A percentile compares a stretch with the other conserved stretches of the same genome.
Evolutionary conservation across 2,329 filamentous ascomycete species (phyloP).

Genomic region (Stagonosporopsis tanaceti): DNA sequence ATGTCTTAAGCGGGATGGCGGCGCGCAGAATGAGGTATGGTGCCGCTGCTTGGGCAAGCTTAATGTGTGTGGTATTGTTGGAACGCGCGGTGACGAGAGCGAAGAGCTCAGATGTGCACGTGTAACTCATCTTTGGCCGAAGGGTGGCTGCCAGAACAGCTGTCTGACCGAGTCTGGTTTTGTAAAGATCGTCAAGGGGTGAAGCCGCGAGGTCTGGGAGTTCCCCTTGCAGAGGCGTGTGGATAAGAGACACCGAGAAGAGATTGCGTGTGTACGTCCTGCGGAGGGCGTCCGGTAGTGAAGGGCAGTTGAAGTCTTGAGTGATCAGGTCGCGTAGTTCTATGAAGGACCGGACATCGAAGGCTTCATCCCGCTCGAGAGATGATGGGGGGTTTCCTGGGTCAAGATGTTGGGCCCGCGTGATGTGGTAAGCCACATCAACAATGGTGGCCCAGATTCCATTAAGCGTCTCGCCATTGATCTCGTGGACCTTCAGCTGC

Average conservation of each 20-base stretch:
- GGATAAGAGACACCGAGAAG: slow-evolving; percentile 83
- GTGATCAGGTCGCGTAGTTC: slow-evolving; percentile 76
- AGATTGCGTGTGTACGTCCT: slow-evolving; percentile 76
- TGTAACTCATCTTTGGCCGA: slow-evolving; percentile 77
- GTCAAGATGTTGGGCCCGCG: slow-evolving; percentile 50
- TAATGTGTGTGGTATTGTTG: slow-evolving; percentile 55
- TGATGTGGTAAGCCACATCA: slow-evolving; percentile 49
- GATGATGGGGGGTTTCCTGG: slow-evolving; percentile 40
- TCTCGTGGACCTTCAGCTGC: slow-evolving; percentile 36
- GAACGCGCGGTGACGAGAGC: slow-evolving; percentile 62
- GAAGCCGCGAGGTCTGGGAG: slow-evolving; percentile 58
- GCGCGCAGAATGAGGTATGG: slow-evolving; percentile 85
- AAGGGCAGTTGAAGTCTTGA: slow-evolving; percentile 71
- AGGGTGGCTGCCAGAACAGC: slow-evolving; percentile 69
- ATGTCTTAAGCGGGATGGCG: slow-evolving; percentile 80
- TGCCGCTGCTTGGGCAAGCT: slow-evolving; percentile 77
- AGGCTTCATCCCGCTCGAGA: slow-evolving; percentile 71
- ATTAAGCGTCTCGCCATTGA: slow-evolving; percentile 51
- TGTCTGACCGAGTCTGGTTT: slow-evolving; percentile 74
- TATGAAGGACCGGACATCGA: slow-evolving; percentile 80
- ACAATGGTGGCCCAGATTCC: slow-evolving; percentile 69
- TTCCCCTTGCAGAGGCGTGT: slow-evolving; percentile 71
- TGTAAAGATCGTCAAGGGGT: slow-evolving; percentile 69
- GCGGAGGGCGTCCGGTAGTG: slow-evolving; percentile 72
- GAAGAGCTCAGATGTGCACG: slow-evolving; percentile 78